Evolutionary conservation across 805 yeast genomes (phyloP).

Genomic region (Candida stauntonica): DNA sequence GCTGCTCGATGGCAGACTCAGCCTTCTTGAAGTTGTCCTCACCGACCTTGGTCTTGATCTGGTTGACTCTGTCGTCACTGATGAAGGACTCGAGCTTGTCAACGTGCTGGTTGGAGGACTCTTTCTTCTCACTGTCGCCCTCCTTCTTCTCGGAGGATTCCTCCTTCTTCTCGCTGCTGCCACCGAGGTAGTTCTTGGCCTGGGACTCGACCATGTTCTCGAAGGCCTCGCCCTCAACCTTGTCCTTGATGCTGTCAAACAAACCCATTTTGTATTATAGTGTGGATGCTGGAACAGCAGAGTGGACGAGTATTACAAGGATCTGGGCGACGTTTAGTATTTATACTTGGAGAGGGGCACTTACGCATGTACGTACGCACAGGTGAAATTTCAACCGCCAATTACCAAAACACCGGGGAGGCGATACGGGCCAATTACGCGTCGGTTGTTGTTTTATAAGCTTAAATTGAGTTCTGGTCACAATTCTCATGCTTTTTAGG

Average conservation of each 20-base stretch:
- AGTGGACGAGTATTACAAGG: not conserved
- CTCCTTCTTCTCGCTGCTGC: slow-evolving; percentile 3
- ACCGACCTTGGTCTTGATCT: slow-evolving; percentile 29
- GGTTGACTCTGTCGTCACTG: slow-evolving; percentile 29
- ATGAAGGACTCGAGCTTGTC: slow-evolving; percentile 27
- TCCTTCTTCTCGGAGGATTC: slow-evolving; percentile 1
- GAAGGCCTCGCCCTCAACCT: slow-evolving; percentile 19
- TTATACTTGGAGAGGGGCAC: too few species aligned
- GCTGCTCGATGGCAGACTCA: slow-evolving; percentile 27
- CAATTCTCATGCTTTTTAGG: too few species aligned
- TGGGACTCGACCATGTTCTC: slow-evolving; percentile 10
- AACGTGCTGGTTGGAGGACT: slow-evolving; percentile 21
- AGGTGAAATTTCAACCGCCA: too few species aligned
- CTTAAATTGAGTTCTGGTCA: too few species aligned
- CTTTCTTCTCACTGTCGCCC: slow-evolving; percentile 1
- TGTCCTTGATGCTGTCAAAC: slow-evolving; percentile 17
- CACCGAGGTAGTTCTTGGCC: slow-evolving; percentile 13
- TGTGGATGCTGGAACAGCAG: not conserved
- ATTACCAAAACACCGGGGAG: too few species aligned
- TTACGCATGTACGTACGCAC: too few species aligned
- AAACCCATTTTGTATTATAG: slow-evolving; percentile 19
- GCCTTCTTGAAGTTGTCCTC: slow-evolving; percentile 28
- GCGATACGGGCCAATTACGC: too few species aligned
- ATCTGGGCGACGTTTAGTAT: too few species aligned
- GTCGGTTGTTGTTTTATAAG: too few species aligned